Evolutionary conservation across 2,329 filamentous ascomycete species (phyloP), one percentile per base, ranked within the genome.

Genomic region (Curvularia eragrostidis): DNA sequence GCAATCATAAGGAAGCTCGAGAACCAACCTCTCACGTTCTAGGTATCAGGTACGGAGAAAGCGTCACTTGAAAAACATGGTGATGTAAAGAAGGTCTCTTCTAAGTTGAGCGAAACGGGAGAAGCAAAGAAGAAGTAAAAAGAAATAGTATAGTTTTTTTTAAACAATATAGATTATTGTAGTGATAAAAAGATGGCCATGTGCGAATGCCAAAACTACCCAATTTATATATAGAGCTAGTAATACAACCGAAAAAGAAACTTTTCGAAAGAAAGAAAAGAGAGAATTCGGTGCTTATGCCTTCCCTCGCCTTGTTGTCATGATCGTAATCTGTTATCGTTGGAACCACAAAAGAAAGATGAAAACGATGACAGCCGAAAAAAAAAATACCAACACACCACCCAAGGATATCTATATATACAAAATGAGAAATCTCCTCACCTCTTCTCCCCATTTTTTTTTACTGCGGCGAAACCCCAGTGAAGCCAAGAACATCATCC

Each of bases 401-500:
- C 12, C 10, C 30, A 3, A 36, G 5, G 7, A 36, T 36, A 36
- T 36, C 13, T 36, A 36, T 36, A 36, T 36, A 36, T 36, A 36
- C n/a, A 19, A 28, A 12, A 41, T 13, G 9, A 34, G 21, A 19
- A 36, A 12, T n/a, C n/a, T n/a, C 30, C 19, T 38, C 9, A n/a
- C 6, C 38, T 3, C 15, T 23, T n/a, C 10, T 15, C 1, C 4
- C 32, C n/a, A n/a, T n/a, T n/a, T n/a, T n/a, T n/a, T n/a, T 26
- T 59, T 44, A 59, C 34, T 47, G 28, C 24, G 52, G 46, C 26
- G 56, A 28, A 7, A 62, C 59, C 8, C 64, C 56, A n/a, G 63
- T 64, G 52, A 71, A 70, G 49, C 61, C 58, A 42, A 59, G 56
- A 4, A 74, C 57, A 50, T 74, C 73, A 15, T 70, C 68, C 9